Evolutionary conservation across 2,329 filamentous ascomycete genomes (phyloP).

Genomic region (Exserohilum turcica): DNA sequence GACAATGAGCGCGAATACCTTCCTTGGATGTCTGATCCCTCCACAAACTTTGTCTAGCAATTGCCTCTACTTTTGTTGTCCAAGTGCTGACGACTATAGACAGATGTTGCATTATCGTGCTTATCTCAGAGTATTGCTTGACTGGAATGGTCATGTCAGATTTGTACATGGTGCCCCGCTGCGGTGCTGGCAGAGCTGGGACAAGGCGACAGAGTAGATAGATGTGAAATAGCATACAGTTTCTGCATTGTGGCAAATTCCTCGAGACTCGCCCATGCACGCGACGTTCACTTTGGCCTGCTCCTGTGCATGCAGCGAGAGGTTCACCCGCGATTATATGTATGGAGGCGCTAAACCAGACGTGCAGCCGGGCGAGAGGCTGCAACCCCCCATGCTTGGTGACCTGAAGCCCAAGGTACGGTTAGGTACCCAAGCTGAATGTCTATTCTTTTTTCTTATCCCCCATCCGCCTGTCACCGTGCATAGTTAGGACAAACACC

Average conservation of each 20-base stretch:
- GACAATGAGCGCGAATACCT: conserved; percentile 69
- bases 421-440: neutral
- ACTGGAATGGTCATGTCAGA: too few species aligned
- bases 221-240: neutral
- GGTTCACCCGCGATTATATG: neutral
- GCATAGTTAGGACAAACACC: neutral
- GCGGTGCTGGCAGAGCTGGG: neutral
- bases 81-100: conserved; percentile 26
- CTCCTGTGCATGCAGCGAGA: neutral
- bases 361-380: neutral
- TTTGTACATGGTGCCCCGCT: neutral
- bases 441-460: neutral
- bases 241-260: neutral
- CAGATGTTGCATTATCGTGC: conserved; percentile 1
- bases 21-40: conserved; percentile 77
- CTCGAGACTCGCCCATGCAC: neutral
- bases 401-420: neutral
- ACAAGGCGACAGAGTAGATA: neutral
- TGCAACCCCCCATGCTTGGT: neutral
- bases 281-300: neutral
- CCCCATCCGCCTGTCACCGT: neutral
- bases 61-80: conserved; percentile 3
- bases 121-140: neutral
- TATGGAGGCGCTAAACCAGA: neutral
- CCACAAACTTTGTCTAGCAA: conserved; percentile 9